Conservation (phyloP, 2,329 filamentous ascomycete species). For the Neonectria ditissima region DNA sequence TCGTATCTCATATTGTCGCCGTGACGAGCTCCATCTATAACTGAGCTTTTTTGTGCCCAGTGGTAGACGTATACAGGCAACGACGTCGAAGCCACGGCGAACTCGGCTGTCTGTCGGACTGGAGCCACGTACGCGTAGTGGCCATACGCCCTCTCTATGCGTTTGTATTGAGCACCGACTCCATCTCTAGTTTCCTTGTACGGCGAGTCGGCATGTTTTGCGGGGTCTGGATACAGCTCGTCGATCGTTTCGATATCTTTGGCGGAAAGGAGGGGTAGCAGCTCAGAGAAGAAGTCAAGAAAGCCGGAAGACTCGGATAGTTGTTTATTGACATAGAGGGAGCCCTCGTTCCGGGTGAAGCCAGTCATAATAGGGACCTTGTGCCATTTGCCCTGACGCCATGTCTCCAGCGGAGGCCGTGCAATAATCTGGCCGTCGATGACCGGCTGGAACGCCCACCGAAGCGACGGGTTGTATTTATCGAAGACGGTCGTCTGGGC, state of each 20-base stretch:
- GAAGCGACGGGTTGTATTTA: conserved; percentile 58
- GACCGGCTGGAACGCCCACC: conserved; percentile 75
- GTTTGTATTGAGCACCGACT: conserved; percentile 65
- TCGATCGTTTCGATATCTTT: conserved; percentile 67
- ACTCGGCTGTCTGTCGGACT: conserved; percentile 60
- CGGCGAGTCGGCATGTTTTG: conserved; percentile 44
- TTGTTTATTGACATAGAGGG: conserved; percentile 68
- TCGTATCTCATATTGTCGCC: conserved; percentile 63
- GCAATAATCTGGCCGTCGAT: conserved; percentile 71
- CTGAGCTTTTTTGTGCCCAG: conserved; percentile 60
- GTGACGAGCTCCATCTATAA: conserved; percentile 60
- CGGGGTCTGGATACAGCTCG: conserved; percentile 70
- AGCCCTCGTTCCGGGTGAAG: conserved; percentile 77
- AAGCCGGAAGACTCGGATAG: conserved; percentile 65
- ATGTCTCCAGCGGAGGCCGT: conserved; percentile 68
- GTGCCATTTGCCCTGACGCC: conserved; percentile 52
- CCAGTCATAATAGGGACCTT: conserved; percentile 69
- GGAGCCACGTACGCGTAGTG: conserved; percentile 67
- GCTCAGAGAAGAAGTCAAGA: conserved; percentile 66
- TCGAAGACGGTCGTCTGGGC: conserved; percentile 57
- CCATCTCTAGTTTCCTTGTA: conserved; percentile 54
- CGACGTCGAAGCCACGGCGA: conserved; percentile 28
- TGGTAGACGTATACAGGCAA: conserved; percentile 43
- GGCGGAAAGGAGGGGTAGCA: conserved; percentile 68
- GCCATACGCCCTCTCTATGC: conserved; percentile 65